phyloP scores from a whole-genome alignment of 1,284 basidiomycete species.

The Leccinum fallax region DNA sequence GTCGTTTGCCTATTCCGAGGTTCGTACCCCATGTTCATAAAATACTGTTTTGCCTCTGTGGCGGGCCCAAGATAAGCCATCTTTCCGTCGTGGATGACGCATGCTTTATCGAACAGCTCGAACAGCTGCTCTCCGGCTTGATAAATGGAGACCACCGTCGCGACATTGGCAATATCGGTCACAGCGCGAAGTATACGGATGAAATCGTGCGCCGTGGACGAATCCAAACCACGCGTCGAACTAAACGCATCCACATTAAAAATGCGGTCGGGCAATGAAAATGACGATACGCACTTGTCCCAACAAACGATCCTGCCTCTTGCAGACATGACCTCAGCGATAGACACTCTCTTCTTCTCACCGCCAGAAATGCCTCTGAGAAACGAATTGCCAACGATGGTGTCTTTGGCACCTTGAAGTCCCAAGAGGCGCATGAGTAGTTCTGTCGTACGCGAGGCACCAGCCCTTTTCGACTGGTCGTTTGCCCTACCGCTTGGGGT shows the following conservation, averaged over 20 bases:
- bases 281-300: constrained; percentile 44
- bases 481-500: constrained; percentile 41
- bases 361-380: constrained; percentile 82
- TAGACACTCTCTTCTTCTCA: constrained; percentile 71
- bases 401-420: constrained; percentile 58
- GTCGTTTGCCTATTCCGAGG: constrained; percentile 61
- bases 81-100: constrained; percentile 66
- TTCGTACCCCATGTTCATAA: constrained; percentile 67
- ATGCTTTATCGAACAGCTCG: constrained; percentile 67
- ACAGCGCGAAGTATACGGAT: constrained; percentile 58
- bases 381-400: constrained; percentile 70
- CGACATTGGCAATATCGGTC: constrained; percentile 52
- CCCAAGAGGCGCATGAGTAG: constrained; percentile 74
- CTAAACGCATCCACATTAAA: constrained; percentile 28
- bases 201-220: constrained; percentile 69
- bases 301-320: constrained; percentile 48
- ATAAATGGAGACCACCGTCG: constrained; percentile 68
- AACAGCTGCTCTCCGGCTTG: constrained; percentile 61
- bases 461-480: constrained; percentile 16
- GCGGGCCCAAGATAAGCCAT: constrained; percentile 73
- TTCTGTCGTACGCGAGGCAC: constrained; percentile 50
- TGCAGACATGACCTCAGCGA: constrained; percentile 50
- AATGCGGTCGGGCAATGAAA: not conserved
- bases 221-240: constrained; percentile 71
- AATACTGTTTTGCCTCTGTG: constrained; percentile 59